Conservation (phyloP, 2,329 filamentous ascomycete species). For the Colletotrichum ledebouriae region DNA sequence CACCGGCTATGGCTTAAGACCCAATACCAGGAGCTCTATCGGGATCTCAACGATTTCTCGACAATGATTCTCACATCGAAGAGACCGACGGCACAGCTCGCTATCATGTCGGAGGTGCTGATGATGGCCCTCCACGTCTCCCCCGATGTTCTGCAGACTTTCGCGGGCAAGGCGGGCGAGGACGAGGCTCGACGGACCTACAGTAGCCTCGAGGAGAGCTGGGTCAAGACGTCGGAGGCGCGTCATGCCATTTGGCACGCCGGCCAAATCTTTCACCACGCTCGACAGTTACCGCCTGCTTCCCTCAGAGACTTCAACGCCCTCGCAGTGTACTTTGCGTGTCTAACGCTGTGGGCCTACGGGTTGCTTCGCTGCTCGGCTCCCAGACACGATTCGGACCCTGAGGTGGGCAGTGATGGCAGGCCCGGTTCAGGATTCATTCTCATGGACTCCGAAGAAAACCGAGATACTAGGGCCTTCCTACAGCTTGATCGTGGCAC, state of each 20-base stretch:
- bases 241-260: constrained; percentile 50
- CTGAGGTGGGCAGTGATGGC: neutral
- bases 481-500: constrained; percentile 37
- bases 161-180: constrained; percentile 57
- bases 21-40: constrained; percentile 50
- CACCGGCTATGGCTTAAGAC: constrained; percentile 49
- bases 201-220: constrained; percentile 50
- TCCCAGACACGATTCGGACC: constrained; percentile 27
- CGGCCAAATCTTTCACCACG: constrained; percentile 47
- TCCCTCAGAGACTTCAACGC: constrained; percentile 45
- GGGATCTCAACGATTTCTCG: constrained; percentile 48
- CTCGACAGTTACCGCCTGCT: constrained; percentile 40
- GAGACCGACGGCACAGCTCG: constrained; percentile 34
- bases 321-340: constrained; percentile 48
- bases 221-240: constrained; percentile 53
- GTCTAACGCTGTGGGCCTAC: constrained; percentile 48
- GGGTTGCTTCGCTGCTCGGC: constrained; percentile 33
- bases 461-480: constrained; percentile 38
- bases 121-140: constrained; percentile 54
- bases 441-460: constrained; percentile 39
- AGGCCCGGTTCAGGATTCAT: constrained; percentile 12
- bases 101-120: constrained; percentile 38
- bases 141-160: constrained; percentile 57
- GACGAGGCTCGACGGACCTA: constrained; percentile 53
- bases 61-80: constrained; percentile 43